A percentile compares a stretch with the other conserved stretches of the same genome.
These are phyloP conservation scores for Hypericum perforatum DNA, from an alignment of 345 rosid genomes.

Conservation along the genomic window DNA sequence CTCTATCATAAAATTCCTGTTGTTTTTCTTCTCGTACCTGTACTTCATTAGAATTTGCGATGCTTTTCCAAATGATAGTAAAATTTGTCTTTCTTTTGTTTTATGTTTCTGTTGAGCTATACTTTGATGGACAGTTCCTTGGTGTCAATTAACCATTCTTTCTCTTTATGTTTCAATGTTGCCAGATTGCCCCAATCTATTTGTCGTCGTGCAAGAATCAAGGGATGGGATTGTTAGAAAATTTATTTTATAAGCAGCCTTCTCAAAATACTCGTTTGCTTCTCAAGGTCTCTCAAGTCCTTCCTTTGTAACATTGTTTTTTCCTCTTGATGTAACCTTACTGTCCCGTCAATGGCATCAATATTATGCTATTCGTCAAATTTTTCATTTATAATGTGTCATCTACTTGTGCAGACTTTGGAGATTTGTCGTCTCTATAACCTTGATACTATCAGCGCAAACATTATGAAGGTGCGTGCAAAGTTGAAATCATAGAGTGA, in stretches of 20 bases:
- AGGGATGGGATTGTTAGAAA: constrained; percentile 73
- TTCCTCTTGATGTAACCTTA: background rate
- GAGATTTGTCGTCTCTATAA: constrained; percentile 88
- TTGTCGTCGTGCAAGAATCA: constrained; percentile 77
- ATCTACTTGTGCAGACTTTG: constrained; percentile 45
- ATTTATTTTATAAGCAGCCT: constrained; percentile 67
- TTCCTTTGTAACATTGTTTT: constrained; percentile 3
- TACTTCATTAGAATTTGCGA: too few relatives aligned
- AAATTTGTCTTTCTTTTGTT: too few relatives aligned
- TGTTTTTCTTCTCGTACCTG: too few relatives aligned
- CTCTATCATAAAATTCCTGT: too few relatives aligned
- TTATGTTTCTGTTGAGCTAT: background rate
- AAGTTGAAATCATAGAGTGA: constrained; percentile 3
- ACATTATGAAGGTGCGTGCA: constrained; percentile 69
- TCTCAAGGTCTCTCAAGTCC: constrained; percentile 48
- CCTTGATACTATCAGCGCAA: constrained; percentile 50
- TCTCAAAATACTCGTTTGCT: constrained; percentile 49
- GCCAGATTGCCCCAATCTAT: constrained; percentile 90
- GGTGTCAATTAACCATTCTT: background rate
- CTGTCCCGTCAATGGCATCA: background rate
- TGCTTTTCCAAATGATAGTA: too few relatives aligned
- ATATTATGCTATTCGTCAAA: background rate
- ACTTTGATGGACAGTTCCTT: background rate
- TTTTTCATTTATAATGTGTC: constrained; percentile 9
- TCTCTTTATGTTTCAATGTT: constrained; percentile 5